Conservation (phyloP, 2,329 filamentous ascomycete species). For the Colletotrichum somersetense region DNA sequence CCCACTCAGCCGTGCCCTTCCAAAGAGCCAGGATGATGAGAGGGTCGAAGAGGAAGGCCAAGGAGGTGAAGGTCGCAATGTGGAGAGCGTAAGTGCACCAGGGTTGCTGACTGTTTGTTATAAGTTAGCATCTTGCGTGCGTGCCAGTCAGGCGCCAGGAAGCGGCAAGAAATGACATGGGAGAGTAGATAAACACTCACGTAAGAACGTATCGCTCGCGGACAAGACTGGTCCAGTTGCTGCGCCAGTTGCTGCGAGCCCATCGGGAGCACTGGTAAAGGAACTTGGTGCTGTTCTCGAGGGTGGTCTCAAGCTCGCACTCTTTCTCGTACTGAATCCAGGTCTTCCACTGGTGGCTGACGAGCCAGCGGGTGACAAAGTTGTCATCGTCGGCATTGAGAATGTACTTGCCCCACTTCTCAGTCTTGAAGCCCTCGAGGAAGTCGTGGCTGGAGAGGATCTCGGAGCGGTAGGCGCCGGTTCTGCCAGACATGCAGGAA, state of each 20-base stretch:
- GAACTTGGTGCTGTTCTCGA: constrained; percentile 90
- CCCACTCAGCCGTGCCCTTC: constrained; percentile 75
- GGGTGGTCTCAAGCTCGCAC: constrained; percentile 91
- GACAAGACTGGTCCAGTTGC: constrained; percentile 92
- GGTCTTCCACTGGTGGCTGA: constrained; percentile 91
- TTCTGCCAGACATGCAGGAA: constrained; percentile 96
- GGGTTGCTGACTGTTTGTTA: constrained; percentile 77
- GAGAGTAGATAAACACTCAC: constrained; percentile 71
- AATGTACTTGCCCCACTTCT: constrained; percentile 89
- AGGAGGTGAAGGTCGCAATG: constrained; percentile 90
- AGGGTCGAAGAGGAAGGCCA: constrained; percentile 84
- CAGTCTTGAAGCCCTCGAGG: constrained; percentile 88
- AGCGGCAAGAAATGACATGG: constrained; percentile 7
- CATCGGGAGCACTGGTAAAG: constrained; percentile 93
- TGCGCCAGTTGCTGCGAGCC: constrained; percentile 98
- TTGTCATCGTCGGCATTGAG: constrained; percentile 98
- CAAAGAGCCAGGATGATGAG: constrained; percentile 77
- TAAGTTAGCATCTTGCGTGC: constrained; percentile 40
- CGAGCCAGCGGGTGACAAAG: constrained; percentile 96
- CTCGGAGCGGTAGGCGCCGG: constrained; percentile 89
- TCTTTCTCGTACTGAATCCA: constrained; percentile 94
- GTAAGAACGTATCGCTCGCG: constrained; percentile 86
- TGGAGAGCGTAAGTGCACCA: constrained; percentile 97
- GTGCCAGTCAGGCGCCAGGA: not conserved
- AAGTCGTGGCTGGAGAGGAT: constrained; percentile 90